These are phyloP conservation scores for Sapria himalayana DNA, from an alignment of 345 rosid genomes.

Conservation along the genomic window DNA sequence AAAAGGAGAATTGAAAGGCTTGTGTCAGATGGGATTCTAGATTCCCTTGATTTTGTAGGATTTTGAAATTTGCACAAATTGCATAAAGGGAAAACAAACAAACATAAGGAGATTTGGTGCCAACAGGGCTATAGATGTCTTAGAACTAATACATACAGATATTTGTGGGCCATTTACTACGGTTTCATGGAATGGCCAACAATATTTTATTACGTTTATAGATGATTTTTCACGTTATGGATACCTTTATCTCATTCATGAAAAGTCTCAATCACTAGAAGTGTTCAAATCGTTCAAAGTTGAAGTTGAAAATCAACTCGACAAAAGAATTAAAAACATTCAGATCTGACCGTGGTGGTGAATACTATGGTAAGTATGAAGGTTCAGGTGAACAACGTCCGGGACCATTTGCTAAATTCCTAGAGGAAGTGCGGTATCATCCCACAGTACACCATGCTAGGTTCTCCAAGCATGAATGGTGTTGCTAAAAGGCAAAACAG, in stretches of 20 bases:
- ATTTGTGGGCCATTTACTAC: not conserved
- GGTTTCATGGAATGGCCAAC: not conserved
- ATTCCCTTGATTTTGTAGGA: not conserved
- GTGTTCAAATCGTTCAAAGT: not conserved
- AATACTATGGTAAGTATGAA: constrained; percentile 1
- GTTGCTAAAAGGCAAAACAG: constrained; percentile 1
- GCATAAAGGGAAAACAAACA: constrained; percentile 4
- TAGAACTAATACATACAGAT: constrained; percentile 5
- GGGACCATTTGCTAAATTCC: constrained; percentile 1
- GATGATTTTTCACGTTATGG: not conserved
- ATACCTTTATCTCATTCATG: constrained; percentile 1
- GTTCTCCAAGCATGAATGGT: constrained; percentile 5
- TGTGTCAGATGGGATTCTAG: not conserved
- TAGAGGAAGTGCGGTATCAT: constrained; percentile 5
- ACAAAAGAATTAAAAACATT: constrained; percentile 1
- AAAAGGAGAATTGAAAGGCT: not conserved
- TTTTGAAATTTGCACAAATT: not conserved
- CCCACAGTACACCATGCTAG: not conserved
- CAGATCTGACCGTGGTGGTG: not conserved
- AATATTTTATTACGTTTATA: not conserved
- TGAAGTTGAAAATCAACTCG: not conserved
- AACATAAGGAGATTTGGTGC: not conserved
- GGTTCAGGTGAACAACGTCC: constrained; percentile 2
- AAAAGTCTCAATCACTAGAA: not conserved
- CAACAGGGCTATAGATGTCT: constrained; percentile 1